Conservation (phyloP, 176 grass and related monocot genomes). For the Aechmea fasciata region DNA sequence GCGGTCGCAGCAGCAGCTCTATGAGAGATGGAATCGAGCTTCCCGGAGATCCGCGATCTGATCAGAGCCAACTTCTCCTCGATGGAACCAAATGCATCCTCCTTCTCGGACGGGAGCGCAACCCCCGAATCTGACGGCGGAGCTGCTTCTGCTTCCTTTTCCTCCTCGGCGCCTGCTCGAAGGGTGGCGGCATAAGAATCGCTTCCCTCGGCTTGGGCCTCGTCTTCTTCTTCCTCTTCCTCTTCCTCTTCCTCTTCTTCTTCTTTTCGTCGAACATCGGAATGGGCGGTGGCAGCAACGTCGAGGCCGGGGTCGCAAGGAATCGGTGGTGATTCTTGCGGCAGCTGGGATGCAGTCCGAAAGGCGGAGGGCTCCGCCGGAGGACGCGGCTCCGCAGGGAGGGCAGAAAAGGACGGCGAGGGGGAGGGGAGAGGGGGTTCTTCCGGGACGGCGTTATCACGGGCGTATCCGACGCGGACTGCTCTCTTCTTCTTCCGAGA, state of each 20-base stretch:
- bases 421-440: slow-evolving; percentile 26
- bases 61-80: slow-evolving; percentile 48
- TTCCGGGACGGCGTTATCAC: slow-evolving; percentile 24
- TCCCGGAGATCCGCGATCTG: slow-evolving; percentile 54
- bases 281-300: slow-evolving; percentile 2
- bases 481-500: slow-evolving; percentile 95
- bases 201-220: neutral
- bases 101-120: neutral
- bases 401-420: slow-evolving; percentile 10
- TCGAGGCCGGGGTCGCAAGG: neutral
- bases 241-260: slow-evolving; percentile 17
- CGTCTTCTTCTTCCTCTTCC: neutral
- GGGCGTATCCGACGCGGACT: slow-evolving; percentile 84
- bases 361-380: neutral
- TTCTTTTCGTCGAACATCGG: slow-evolving; percentile 15
- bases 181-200: neutral
- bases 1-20: slow-evolving; percentile 32
- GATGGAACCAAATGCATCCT: slow-evolving; percentile 17
- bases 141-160: neutral
- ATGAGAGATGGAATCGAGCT: slow-evolving; percentile 44
- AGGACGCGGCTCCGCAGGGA: neutral
- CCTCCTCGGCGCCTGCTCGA: neutral
- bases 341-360: slow-evolving; percentile 9
- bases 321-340: slow-evolving; percentile 6
- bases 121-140: neutral